phyloP scores from a whole-genome alignment of 2,329 filamentous ascomycete genomes.

The Cladophialophora bantiana region DNA sequence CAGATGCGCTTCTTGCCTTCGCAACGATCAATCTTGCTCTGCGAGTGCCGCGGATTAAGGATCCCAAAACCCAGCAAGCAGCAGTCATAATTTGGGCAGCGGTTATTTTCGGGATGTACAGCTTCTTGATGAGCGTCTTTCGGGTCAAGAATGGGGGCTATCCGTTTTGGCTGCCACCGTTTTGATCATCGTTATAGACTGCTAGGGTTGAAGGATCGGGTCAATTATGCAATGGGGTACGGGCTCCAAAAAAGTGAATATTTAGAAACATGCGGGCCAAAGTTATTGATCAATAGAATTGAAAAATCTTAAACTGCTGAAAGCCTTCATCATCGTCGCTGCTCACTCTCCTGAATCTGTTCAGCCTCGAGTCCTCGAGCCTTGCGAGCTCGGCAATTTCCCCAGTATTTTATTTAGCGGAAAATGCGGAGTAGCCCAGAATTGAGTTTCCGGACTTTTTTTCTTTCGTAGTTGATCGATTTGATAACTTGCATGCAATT shows the following conservation, averaged over 20 bases:
- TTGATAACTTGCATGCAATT: neutral
- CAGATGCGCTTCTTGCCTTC: constrained; percentile 83
- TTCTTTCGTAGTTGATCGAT: neutral
- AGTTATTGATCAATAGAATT: neutral
- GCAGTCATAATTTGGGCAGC: constrained; percentile 80
- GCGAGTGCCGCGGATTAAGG: constrained; percentile 87
- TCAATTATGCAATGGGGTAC: neutral
- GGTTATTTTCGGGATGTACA: constrained; percentile 83
- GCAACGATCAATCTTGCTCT: constrained; percentile 88
- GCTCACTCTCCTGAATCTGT: neutral
- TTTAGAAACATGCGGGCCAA: neutral
- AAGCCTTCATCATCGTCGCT: neutral
- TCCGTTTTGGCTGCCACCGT: constrained; percentile 91
- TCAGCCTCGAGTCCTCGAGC: neutral
- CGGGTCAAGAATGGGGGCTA: constrained; percentile 94
- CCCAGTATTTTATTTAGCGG: neutral
- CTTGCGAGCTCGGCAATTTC: neutral
- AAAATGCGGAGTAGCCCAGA: constrained; percentile 1
- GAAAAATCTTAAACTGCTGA: neutral
- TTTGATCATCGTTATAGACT: constrained; percentile 56
- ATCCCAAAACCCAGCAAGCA: constrained; percentile 78
- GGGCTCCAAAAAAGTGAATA: neutral
- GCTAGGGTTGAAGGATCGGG: neutral
- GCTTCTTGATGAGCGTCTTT: constrained; percentile 93
- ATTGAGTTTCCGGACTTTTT: neutral